Evolutionary conservation across 768 basidiomycete species (phyloP), one percentile per base, ranked within the genome.

Genomic region (Gloeophyllum trabeum): DNA sequence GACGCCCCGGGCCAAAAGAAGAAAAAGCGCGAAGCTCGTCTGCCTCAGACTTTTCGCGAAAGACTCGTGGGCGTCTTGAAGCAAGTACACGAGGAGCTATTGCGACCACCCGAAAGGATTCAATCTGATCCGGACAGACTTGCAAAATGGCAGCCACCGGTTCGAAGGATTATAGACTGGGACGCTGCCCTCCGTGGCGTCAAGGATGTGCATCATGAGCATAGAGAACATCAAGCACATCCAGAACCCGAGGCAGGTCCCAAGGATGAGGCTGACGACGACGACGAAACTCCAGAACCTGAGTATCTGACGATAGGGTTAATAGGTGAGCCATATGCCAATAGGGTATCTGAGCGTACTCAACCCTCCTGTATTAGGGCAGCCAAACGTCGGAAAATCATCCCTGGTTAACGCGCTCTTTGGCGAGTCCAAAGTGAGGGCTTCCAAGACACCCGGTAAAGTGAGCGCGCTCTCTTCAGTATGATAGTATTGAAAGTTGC

Each of bases 341-440:
- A n/a, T n/a, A n/a, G n/a, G 28, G 28, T 32, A 10, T 10, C 16
- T 32, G 10, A 32, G 28, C 16, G 16, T 32, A 10, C 10, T 16
- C 28, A 32, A 32, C 28, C 28, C 10, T 32, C 10, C 28, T 5
- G 18, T 36, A 19, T 52, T 54, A 82, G 89, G 91, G 25, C 90
- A 94, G 54, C 93, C 93, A 12, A 98, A 97, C 56, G 91, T 94
- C 30, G 94, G 94, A 6, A 98, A 98, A 59, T 91, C 88, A 1
- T 90, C 87, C 0, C 63, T 96, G 4, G 61, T 98, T 41, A 98
- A 98, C 55, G 92, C 93, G 4, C 65, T 98, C 16, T 88, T 98
- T 54, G 91, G 87, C 22, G 61, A 65, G 18, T 71, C 67, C 38
- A 81, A 75, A 57, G 92, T 96, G 3, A 73, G 77, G 46, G 86